Evolutionary conservation across 768 basidiomycete species (phyloP).

Genomic region (Tricholoma sp.): DNA sequence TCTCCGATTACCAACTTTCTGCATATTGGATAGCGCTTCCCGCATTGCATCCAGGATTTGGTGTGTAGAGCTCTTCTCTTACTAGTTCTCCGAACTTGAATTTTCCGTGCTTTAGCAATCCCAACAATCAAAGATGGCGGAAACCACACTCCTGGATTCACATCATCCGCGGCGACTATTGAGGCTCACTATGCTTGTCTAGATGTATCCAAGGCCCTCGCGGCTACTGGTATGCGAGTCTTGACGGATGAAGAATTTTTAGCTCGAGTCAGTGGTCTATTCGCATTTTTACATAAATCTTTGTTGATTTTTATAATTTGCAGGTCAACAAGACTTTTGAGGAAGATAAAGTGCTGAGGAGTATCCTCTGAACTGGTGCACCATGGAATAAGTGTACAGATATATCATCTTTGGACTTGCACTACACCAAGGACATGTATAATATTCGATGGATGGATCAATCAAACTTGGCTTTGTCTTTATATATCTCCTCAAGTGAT

Average conservation of each 20-base stretch:
- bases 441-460: neutral
- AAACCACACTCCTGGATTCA: conserved; percentile 71
- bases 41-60: conserved; percentile 69
- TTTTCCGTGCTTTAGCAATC: conserved; percentile 45
- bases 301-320: neutral
- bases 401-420: neutral
- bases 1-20: neutral
- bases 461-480: no score
- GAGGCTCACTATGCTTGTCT: conserved; percentile 64
- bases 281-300: neutral
- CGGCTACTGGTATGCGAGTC: conserved; percentile 62
- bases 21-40: conserved; percentile 43
- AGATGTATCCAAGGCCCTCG: conserved; percentile 65
- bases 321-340: conserved; percentile 2
- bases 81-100: neutral
- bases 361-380: neutral
- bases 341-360: neutral
- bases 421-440: neutral
- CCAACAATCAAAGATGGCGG: conserved; percentile 68
- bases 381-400: neutral
- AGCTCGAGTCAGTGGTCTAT: conserved; percentile 37
- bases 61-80: conserved; percentile 26
- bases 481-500: no score
- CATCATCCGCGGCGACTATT: conserved; percentile 53
- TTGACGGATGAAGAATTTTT: conserved; percentile 66